A percentile compares a stretch with the other conserved stretches of the same genome.
These are phyloP conservation scores for Eurotiales sp. DNA, from an alignment of 2,329 filamentous ascomycete genomes.

Conservation along the genomic window DNA sequence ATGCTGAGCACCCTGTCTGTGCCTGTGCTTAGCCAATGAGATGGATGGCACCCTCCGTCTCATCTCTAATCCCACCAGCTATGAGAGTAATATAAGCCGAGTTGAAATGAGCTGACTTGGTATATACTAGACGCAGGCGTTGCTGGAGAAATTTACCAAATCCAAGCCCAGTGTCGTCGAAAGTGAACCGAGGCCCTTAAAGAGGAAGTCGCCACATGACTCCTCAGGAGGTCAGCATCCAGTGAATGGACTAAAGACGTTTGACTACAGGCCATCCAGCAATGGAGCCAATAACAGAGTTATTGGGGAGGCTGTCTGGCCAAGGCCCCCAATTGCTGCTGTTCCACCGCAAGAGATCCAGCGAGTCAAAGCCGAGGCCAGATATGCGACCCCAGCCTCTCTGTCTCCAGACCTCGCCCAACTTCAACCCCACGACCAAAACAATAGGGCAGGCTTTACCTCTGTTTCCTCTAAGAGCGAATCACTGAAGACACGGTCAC, in stretches of 20 bases:
- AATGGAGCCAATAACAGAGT: neutral
- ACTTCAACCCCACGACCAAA: neutral
- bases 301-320: neutral
- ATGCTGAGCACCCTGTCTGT: neutral
- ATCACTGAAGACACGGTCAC: neutral
- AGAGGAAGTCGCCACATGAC: slow-evolving; percentile 6
- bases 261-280: neutral
- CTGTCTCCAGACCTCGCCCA: neutral
- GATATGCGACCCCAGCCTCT: neutral
- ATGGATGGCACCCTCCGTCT: neutral
- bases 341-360: neutral
- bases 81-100: neutral
- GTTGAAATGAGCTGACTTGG: neutral
- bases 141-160: neutral
- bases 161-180: neutral
- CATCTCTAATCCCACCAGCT: neutral
- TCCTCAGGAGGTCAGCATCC: too few relatives aligned
- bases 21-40: neutral
- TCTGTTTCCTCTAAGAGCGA: neutral
- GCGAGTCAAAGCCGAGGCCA: neutral
- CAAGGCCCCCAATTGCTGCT: neutral
- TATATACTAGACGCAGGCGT: neutral
- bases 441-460: neutral
- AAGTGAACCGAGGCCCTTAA: slow-evolving; percentile 1
- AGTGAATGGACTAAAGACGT: neutral